Evolutionary conservation across 306 rosid genomes (phyloP).

Genomic region (Malus domestica): ASM211411v1 NC_041794.1:36359501-36360000

Average conservation of each 20-base stretch:
- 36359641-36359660: constrained; percentile 40
- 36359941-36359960: constrained; percentile 11
- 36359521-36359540: constrained; percentile 52
- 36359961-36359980: constrained; percentile 32
- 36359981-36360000: constrained; percentile 31
- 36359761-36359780: constrained; percentile 49
- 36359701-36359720: constrained; percentile 37
- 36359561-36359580: constrained; percentile 51
- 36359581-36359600: constrained; percentile 40
- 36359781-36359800: constrained; percentile 48
- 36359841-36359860: constrained; percentile 11
- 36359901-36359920: constrained; percentile 18
- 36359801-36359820: constrained; percentile 35
- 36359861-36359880: constrained; percentile 19
- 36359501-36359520: constrained; percentile 30
- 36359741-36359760: constrained; percentile 51
- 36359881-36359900: constrained; percentile 22
- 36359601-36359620: constrained; percentile 39
- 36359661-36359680: constrained; percentile 38
- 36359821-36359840: constrained; percentile 26
- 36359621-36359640: constrained; percentile 42
- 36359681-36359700: constrained; percentile 51
- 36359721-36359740: constrained; percentile 53
- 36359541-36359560: constrained; percentile 55
- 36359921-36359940: constrained; percentile 18